These are phyloP conservation scores for Solanum aculeatissimum DNA, from an alignment of 305 asterid genomes.

Conservation along the genomic window DNA sequence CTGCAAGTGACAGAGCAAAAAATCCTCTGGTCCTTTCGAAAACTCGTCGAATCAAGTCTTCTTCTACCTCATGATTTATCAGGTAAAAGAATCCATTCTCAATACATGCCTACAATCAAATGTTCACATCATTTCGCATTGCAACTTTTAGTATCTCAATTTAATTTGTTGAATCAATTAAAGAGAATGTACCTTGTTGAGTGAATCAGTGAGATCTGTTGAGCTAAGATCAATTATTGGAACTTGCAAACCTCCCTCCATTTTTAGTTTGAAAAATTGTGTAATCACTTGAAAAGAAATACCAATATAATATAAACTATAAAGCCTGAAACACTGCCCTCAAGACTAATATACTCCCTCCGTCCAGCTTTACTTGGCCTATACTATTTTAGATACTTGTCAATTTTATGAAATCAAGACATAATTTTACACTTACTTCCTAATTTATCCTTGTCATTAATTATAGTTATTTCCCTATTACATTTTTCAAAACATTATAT, in stretches of 20 bases:
- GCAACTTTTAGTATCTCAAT: not conserved
- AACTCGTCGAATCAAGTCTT: constrained; percentile 22
- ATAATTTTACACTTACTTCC: no score
- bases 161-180: not conserved
- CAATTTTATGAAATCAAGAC: no score
- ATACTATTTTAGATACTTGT: no score
- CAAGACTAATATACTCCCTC: not conserved
- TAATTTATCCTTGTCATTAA: no score
- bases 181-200: constrained; percentile 23
- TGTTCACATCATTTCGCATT: not conserved
- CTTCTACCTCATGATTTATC: constrained; percentile 47
- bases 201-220: constrained; percentile 20
- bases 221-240: constrained; percentile 40
- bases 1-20: constrained; percentile 29
- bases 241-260: constrained; percentile 26
- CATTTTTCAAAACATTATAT: no score
- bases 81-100: constrained; percentile 46
- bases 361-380: no score
- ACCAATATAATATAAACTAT: no score
- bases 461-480: no score
- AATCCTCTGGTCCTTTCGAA: constrained; percentile 28
- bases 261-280: not conserved
- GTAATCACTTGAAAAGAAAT: not conserved
- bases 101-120: constrained; percentile 28
- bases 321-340: not conserved